Percentiles rank a stretch among this genome's conserved stretches.
Conservation (phyloP, 2,329 filamentous ascomycete species). For the Cercospora zeina region DNA sequence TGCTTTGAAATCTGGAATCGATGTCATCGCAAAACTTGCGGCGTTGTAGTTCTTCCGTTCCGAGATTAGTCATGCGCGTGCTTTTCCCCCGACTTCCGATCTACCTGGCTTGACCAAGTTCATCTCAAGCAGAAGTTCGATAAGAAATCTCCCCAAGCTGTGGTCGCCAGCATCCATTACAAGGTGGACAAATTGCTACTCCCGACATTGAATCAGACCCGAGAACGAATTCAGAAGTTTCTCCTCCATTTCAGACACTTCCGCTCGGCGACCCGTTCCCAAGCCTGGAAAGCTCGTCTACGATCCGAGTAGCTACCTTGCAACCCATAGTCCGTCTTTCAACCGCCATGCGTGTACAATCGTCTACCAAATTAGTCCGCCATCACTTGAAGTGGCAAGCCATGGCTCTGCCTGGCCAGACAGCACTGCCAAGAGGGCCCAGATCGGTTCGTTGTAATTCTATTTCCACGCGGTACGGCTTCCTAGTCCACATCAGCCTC, state of each 20-base stretch:
- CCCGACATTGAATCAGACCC: no score
- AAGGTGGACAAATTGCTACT: no score
- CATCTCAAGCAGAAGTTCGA: no score
- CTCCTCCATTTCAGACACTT: no score
- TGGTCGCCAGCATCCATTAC: no score
- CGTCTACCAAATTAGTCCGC: not conserved
- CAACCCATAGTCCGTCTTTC: no score
- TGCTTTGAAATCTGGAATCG: conserved; percentile 10
- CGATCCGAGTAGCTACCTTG: no score
- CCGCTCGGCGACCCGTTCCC: no score
- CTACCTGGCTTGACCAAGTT: not conserved
- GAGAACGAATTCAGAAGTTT: no score
- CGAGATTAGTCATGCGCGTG: not conserved
- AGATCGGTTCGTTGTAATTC: conserved; percentile 2
- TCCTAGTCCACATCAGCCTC: not conserved
- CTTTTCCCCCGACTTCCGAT: not conserved
- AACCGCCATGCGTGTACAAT: not conserved
- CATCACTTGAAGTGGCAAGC: not conserved
- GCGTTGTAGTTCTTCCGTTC: not conserved
- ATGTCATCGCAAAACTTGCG: conserved; percentile 2
- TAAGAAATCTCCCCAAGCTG: no score
- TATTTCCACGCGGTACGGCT: not conserved
- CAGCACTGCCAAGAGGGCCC: not conserved
- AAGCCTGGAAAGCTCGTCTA: no score
- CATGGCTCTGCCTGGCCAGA: not conserved